phyloP scores from a whole-genome alignment of 2,329 filamentous ascomycete species.

The Fonsecaea multimorphosa region DNA sequence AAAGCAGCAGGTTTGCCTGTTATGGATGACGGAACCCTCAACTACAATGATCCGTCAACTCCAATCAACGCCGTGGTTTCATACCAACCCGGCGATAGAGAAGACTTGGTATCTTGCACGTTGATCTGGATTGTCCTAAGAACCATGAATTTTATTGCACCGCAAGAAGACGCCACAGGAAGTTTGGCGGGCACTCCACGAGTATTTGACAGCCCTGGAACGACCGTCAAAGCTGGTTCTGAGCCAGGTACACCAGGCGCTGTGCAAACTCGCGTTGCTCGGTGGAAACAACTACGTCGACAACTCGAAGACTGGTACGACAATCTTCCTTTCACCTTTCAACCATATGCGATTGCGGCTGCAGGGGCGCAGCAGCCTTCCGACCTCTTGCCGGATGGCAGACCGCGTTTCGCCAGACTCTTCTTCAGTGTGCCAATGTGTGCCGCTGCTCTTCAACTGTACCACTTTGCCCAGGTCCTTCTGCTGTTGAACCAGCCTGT shows the following conservation, averaged over 20 bases:
- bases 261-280: conserved; percentile 46
- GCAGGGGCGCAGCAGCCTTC: conserved; percentile 43
- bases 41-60: conserved; percentile 28
- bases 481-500: conserved; percentile 66
- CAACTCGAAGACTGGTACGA: conserved; percentile 66
- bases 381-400: conserved; percentile 44
- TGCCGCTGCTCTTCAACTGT: conserved; percentile 69
- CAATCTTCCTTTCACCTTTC: conserved; percentile 65
- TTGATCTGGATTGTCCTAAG: conserved; percentile 71
- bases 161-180: conserved; percentile 27
- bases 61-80: conserved; percentile 26
- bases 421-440: conserved; percentile 70
- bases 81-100: conserved; percentile 46
- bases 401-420: conserved; percentile 54
- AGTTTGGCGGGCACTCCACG: conserved; percentile 47
- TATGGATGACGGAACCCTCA: conserved; percentile 51
- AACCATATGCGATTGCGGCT: conserved; percentile 60
- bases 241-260: conserved; percentile 57
- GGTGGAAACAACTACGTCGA: conserved; percentile 61
- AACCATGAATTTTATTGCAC: conserved; percentile 66
- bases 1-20: conserved; percentile 67
- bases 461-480: conserved; percentile 68
- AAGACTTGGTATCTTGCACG: conserved; percentile 69
- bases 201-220: conserved; percentile 43
- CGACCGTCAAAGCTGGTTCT: conserved; percentile 7